Conservation (phyloP, 805 yeast genomes). For the Saccharomycopsis fermentans region DNA sequence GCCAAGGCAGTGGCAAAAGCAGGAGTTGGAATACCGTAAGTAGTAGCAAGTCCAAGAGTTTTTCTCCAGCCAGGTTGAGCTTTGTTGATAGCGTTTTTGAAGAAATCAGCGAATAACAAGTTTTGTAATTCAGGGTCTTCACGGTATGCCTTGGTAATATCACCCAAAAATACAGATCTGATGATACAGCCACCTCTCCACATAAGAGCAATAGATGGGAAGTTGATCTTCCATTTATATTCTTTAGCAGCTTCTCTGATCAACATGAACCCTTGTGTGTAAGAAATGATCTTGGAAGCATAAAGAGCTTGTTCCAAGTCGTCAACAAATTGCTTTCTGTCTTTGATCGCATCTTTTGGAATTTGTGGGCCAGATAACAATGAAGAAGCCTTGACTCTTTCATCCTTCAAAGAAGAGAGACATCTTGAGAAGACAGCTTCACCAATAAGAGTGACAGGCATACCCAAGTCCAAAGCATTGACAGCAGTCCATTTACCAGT, state of each 20-base stretch:
- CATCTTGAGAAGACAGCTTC: conserved; percentile 98
- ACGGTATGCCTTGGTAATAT: conserved; percentile 94
- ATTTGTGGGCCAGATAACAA: conserved; percentile 69
- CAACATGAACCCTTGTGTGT: conserved; percentile 99
- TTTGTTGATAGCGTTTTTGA: conserved; percentile 79
- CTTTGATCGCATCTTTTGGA: conserved; percentile 53
- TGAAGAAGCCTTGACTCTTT: conserved; percentile 80
- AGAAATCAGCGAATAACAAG: conserved; percentile 92
- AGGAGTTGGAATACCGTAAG: conserved; percentile 92
- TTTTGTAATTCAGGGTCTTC: conserved; percentile 88
- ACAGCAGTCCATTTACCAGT: conserved; percentile 99
- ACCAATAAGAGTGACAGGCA: conserved; percentile 96
- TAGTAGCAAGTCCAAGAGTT: conserved; percentile 66
- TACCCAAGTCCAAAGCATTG: conserved; percentile 94
- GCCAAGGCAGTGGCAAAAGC: conserved; percentile 95
- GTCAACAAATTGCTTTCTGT: conserved; percentile 78
- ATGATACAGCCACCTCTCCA: conserved; percentile 99
- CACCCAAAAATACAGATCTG: conserved; percentile 96
- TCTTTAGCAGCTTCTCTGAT: conserved; percentile 97
- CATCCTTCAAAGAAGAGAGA: conserved; percentile 83
- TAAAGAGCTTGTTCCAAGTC: conserved; percentile 96
- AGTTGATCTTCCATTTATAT: conserved; percentile 94
- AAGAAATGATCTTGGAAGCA: conserved; percentile 96
- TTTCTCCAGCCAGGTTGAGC: conserved; percentile 96
- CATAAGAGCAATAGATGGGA: conserved; percentile 97